A percentile compares a stretch with the other conserved stretches of the same genome.
Conservation (phyloP, 192 early-diverging fungal species). For the Rhizophlyctis rosea region DNA sequence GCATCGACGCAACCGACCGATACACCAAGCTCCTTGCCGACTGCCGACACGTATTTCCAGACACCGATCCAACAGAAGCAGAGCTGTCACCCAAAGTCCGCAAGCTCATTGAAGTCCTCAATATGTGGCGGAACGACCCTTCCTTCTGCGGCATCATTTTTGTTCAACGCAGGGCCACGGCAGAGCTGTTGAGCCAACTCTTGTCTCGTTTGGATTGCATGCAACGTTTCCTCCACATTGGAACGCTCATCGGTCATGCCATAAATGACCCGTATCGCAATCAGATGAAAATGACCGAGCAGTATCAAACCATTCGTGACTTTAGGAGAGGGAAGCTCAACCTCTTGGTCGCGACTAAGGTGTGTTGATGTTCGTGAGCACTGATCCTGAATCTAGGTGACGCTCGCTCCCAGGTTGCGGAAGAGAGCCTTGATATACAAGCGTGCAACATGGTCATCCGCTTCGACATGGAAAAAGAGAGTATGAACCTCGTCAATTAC, state of each 20-base stretch:
- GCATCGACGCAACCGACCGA: background rate
- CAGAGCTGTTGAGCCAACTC: conserved; percentile 26
- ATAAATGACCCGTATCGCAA: conserved; percentile 7
- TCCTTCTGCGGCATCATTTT: conserved; percentile 88
- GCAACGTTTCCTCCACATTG: conserved; percentile 4
- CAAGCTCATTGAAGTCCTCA: conserved; percentile 61
- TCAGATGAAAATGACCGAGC: conserved; percentile 32
- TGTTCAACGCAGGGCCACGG: conserved; percentile 67
- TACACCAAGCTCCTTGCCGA: conserved; percentile 5
- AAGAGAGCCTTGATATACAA: conserved; percentile 92
- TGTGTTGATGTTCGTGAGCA: background rate
- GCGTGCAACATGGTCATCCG: conserved; percentile 84
- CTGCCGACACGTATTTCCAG: background rate
- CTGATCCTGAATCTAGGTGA: background rate
- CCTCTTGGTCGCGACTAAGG: conserved; percentile 74
- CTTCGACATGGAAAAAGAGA: conserved; percentile 36
- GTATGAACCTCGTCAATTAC: conserved; percentile 32
- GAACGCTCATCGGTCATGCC: conserved; percentile 17
- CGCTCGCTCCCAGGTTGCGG: conserved; percentile 66
- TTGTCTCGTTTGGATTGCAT: background rate
- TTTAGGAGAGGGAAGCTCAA: conserved; percentile 73
- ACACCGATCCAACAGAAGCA: background rate
- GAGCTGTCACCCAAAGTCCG: conserved; percentile 64
- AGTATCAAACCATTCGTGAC: conserved; percentile 58
- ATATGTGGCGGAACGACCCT: conserved; percentile 35